Evolutionary conservation across 805 yeast genomes (phyloP).

Genomic region (Candida ficus): DNA sequence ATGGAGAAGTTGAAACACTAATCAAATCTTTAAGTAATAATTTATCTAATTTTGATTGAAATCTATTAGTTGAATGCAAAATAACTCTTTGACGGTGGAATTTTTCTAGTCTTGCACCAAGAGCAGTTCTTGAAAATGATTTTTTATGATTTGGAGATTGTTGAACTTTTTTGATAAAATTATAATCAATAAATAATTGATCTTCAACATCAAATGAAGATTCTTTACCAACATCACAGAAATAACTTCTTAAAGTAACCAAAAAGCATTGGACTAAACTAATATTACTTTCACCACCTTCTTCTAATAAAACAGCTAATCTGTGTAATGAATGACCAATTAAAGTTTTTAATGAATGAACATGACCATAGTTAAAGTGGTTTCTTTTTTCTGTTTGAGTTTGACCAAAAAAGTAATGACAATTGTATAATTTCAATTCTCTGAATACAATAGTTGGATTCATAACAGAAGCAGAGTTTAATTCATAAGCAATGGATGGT

Average conservation of each 20-base stretch:
- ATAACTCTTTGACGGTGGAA: conserved; percentile 72
- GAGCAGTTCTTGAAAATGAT: conserved; percentile 70
- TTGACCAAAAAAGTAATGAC: conserved; percentile 60
- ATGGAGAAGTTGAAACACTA: conserved; percentile 59
- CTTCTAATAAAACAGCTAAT: conserved; percentile 41
- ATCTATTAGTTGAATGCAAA: conserved; percentile 66
- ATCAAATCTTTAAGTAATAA: conserved; percentile 61
- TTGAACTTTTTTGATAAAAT: conserved; percentile 54
- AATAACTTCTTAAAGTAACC: conserved; percentile 68
- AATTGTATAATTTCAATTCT: conserved; percentile 56
- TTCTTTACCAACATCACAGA: conserved; percentile 75
- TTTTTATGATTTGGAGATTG: conserved; percentile 57
- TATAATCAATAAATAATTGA: conserved; percentile 46
- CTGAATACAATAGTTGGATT: conserved; percentile 53
- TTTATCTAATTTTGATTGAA: conserved; percentile 62
- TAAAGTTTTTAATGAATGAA: conserved; percentile 57
- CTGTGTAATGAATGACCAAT: conserved; percentile 64
- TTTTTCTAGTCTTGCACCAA: conserved; percentile 69
- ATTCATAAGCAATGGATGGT: conserved; percentile 27
- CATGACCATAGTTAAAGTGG: conserved; percentile 38
- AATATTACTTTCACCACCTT: conserved; percentile 56
- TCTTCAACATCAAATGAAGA: conserved; percentile 53
- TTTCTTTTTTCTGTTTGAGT: conserved; percentile 39
- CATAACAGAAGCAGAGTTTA: conserved; percentile 38
- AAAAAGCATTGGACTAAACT: conserved; percentile 56